phyloP scores from a whole-genome alignment of 2,329 filamentous ascomycete species.

The Alternaria atra region DNA sequence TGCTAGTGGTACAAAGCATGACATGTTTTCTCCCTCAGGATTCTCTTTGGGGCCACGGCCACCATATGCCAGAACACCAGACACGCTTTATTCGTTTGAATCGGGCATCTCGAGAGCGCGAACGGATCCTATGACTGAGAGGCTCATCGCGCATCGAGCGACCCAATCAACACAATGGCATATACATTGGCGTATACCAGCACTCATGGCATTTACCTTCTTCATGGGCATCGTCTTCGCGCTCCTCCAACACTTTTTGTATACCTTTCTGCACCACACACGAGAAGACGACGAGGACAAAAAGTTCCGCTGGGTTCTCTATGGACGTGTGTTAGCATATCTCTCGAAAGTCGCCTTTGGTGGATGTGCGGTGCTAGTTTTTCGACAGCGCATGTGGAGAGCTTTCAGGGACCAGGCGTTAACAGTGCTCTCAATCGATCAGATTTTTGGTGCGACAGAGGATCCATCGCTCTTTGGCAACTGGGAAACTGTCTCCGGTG shows the following conservation, averaged over 20 bases:
- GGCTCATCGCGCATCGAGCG: conserved; percentile 43
- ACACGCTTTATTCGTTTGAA: conserved; percentile 31
- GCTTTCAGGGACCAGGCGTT: conserved; percentile 43
- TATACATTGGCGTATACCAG: conserved; percentile 50
- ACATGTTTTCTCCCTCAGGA: conserved; percentile 28
- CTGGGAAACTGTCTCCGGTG: conserved; percentile 43
- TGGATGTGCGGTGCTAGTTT: conserved; percentile 42
- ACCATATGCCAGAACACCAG: conserved; percentile 30
- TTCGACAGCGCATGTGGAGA: conserved; percentile 50
- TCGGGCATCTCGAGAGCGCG: conserved; percentile 32
- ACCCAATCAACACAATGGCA: conserved; percentile 44
- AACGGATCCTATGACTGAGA: conserved; percentile 42
- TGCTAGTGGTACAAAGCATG: conserved; percentile 21
- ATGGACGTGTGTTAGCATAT: conserved; percentile 48
- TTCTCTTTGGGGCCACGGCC: conserved; percentile 22
- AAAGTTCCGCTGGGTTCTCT: conserved; percentile 44
- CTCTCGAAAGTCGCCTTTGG: conserved; percentile 48
- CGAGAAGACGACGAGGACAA: conserved; percentile 35
- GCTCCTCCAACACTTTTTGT: conserved; percentile 45
- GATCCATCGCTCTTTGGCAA: conserved; percentile 47
- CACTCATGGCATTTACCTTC: conserved; percentile 38
- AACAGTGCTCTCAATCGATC: conserved; percentile 48
- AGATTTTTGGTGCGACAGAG: conserved; percentile 46
- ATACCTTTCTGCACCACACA: conserved; percentile 40
- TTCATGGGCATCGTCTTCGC: conserved; percentile 42